These are phyloP conservation scores for Penicillium parvum DNA, from an alignment of 495 filamentous ascomycete genomes.

Conservation along the genomic window DNA sequence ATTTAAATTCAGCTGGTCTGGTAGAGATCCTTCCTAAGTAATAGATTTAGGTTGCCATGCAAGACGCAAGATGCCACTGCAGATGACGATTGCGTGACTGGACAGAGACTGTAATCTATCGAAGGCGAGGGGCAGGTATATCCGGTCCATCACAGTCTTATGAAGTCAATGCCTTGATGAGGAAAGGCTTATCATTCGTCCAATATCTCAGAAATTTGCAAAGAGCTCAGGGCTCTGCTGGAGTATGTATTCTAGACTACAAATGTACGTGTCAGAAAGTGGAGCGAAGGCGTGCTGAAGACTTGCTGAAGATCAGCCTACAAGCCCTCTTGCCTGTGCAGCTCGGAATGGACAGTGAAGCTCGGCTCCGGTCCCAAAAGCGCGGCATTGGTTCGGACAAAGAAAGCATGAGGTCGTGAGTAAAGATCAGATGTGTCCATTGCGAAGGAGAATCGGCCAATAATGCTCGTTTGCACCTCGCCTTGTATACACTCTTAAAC, in stretches of 20 bases:
- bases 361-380: too few species aligned
- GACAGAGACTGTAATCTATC: background rate
- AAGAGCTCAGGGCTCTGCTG: background rate
- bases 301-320: background rate
- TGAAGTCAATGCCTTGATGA: background rate
- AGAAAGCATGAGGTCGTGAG: too few species aligned
- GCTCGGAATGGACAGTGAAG: too few species aligned
- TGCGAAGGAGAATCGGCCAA: too few species aligned
- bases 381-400: too few species aligned
- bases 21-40: background rate
- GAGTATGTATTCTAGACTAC: slow-evolving; percentile 1
- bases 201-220: background rate
- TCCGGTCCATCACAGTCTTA: background rate
- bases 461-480: too few species aligned
- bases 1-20: background rate
- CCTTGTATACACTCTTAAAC: too few species aligned
- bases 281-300: slow-evolving; percentile 26
- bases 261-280: slow-evolving; percentile 19
- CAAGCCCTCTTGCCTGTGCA: background rate
- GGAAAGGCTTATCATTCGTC: background rate
- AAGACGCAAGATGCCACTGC: slow-evolving; percentile 17
- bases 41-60: background rate
- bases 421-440: too few species aligned
- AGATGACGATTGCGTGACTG: slow-evolving; percentile 19
- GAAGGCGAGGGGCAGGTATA: background rate